Percentiles rank a stretch among this genome's conserved stretches.
Evolutionary conservation across 1,284 basidiomycete species (phyloP).

Genomic region (Apiotrichum domesticum): DNA sequence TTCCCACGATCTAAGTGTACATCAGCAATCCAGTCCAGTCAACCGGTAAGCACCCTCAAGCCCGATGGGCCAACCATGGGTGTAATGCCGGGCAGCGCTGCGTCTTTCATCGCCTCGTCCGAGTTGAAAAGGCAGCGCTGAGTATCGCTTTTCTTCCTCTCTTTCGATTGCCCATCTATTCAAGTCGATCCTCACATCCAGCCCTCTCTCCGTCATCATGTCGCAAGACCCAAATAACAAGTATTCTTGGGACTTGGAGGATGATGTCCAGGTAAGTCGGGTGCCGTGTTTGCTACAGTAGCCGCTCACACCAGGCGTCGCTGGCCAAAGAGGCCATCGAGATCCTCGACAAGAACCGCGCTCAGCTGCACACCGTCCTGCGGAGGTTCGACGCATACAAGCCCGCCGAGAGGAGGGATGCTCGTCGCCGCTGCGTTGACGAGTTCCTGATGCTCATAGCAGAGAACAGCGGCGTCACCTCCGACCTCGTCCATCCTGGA

Average conservation of each 20-base stretch:
- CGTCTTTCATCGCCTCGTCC: too few relatives aligned
- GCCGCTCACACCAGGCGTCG: neutral
- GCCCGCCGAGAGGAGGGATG: neutral
- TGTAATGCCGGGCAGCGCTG: too few relatives aligned
- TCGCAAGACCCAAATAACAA: neutral
- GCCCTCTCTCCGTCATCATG: neutral
- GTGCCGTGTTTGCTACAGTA: neutral
- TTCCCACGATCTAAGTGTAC: too few relatives aligned
- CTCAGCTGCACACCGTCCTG: neutral
- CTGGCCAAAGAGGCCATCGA: slow-evolving; percentile 1
- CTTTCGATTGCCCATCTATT: too few relatives aligned
- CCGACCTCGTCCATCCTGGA: neutral
- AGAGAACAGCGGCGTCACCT: neutral
- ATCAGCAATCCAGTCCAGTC: too few relatives aligned
- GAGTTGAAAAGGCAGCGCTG: too few relatives aligned
- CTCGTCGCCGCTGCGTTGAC: neutral
- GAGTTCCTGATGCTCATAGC: slow-evolving; percentile 1
- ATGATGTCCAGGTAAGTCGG: neutral
- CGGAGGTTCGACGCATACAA: neutral
- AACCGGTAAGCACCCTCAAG: too few relatives aligned
- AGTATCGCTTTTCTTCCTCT: too few relatives aligned
- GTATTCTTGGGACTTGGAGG: neutral
- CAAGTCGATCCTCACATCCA: too few relatives aligned
- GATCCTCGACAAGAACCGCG: neutral
- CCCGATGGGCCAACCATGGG: too few relatives aligned